phyloP scores from a whole-genome alignment of 225 moss, liverwort and hornwort species.

The Takakia lepidozioides region DNA sequence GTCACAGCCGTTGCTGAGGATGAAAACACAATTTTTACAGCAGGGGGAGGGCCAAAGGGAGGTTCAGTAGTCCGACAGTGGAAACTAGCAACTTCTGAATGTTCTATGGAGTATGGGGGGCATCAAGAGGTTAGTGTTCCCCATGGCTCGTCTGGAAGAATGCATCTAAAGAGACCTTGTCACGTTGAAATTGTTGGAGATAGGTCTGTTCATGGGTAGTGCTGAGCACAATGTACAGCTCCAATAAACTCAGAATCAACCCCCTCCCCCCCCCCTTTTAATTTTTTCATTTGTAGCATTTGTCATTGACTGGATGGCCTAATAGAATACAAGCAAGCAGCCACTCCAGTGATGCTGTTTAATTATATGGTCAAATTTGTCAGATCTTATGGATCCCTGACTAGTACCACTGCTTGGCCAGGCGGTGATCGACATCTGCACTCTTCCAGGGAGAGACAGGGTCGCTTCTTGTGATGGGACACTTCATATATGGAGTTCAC shows the following conservation, averaged over 20 bases:
- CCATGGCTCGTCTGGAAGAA: too few species aligned
- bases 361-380: too few species aligned
- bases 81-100: constrained; percentile 62
- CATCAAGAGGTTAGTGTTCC: constrained; percentile 61
- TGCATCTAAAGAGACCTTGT: too few species aligned
- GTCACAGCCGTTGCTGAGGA: constrained; percentile 48
- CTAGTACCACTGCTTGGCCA: constrained; percentile 8
- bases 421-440: constrained; percentile 69
- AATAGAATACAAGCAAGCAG: too few species aligned
- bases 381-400: neutral
- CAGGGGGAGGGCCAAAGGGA: constrained; percentile 53
- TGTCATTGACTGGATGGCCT: neutral
- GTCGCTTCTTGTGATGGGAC: constrained; percentile 87
- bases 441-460: constrained; percentile 56
- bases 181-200: too few species aligned
- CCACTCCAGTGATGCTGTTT: too few species aligned
- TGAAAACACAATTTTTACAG: constrained; percentile 75
- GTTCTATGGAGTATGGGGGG: constrained; percentile 60
- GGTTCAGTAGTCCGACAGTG: constrained; percentile 72
- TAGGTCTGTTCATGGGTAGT: too few species aligned
- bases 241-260: too few species aligned
- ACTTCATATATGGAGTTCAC: constrained; percentile 65
- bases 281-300: constrained; percentile 3
- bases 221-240: too few species aligned
- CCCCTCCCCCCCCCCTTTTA: too few species aligned